Evolutionary conservation across 805 yeast genomes (phyloP).

Genomic region (Candida dendrica): DNA sequence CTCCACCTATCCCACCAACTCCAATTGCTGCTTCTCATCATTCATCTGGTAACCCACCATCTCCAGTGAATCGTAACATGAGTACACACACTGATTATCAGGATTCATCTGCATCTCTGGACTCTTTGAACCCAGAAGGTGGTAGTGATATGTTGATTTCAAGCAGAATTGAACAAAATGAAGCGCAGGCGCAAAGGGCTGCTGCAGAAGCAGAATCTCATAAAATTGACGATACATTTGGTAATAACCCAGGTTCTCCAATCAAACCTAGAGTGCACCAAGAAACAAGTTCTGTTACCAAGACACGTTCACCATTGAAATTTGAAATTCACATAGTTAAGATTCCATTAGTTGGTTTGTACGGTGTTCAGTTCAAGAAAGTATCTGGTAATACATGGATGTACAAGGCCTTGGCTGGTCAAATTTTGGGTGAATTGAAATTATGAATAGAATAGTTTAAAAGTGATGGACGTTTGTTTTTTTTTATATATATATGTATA

Average conservation of each 20-base stretch:
- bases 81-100: constrained; percentile 27
- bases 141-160: constrained; percentile 48
- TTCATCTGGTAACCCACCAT: constrained; percentile 20
- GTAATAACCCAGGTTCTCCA: not conserved
- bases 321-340: constrained; percentile 90
- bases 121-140: constrained; percentile 51
- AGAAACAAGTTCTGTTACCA: constrained; percentile 2
- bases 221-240: constrained; percentile 4
- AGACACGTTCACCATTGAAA: constrained; percentile 58
- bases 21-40: constrained; percentile 37
- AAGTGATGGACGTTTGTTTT: not conserved
- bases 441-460: constrained; percentile 6
- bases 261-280: constrained; percentile 7
- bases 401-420: constrained; percentile 85
- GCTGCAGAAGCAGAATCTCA: constrained; percentile 4
- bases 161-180: constrained; percentile 47
- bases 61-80: constrained; percentile 22
- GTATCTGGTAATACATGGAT: constrained; percentile 92
- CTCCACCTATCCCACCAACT: constrained; percentile 43
- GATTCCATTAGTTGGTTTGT: constrained; percentile 82
- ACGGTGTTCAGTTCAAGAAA: constrained; percentile 93
- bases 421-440: constrained; percentile 42
- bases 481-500: too few species aligned
- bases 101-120: constrained; percentile 41
- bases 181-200: constrained; percentile 5